A percentile compares a stretch with the other conserved stretches of the same genome.
Evolutionary conservation across 805 yeast genomes (phyloP).

Genomic region (Saturnispora serradocipensis): DNA sequence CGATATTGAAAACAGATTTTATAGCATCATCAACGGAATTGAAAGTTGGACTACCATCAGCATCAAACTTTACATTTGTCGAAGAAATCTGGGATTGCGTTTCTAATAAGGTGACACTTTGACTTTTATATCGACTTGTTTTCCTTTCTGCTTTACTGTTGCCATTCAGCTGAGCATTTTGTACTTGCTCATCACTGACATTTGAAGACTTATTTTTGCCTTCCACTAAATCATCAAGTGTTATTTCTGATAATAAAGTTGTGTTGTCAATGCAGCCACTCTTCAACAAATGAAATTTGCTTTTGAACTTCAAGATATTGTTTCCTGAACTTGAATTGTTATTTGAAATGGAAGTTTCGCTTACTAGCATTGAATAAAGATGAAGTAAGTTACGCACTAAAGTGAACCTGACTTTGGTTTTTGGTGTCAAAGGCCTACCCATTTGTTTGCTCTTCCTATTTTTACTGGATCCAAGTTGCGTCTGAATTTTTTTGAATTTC

Average conservation of each 20-base stretch:
- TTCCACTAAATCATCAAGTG: not conserved
- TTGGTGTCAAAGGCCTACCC: constrained; percentile 41
- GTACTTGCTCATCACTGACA: not conserved
- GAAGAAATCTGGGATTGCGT: not conserved
- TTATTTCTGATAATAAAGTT: not conserved
- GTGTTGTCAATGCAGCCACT: not conserved
- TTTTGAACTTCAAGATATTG: not conserved
- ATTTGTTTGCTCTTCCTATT: constrained; percentile 17
- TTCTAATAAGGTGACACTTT: constrained; percentile 15
- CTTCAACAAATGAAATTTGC: not conserved
- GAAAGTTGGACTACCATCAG: constrained; percentile 14
- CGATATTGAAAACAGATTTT: constrained; percentile 31
- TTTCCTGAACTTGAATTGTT: not conserved
- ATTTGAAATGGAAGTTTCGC: constrained; percentile 17
- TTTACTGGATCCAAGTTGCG: not conserved
- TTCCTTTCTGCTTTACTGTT: not conserved
- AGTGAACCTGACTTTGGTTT: constrained; percentile 40
- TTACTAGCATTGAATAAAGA: constrained; percentile 35
- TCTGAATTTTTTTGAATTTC: not conserved
- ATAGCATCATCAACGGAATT: constrained; percentile 38
- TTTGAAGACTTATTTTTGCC: not conserved
- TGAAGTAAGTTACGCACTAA: constrained; percentile 35
- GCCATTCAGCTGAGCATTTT: not conserved
- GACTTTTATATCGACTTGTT: constrained; percentile 8
- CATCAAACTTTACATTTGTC: not conserved